Evolutionary conservation across 2,329 filamentous ascomycete genomes (phyloP).

Genomic region (Cladosporium sphaerospermum): DNA sequence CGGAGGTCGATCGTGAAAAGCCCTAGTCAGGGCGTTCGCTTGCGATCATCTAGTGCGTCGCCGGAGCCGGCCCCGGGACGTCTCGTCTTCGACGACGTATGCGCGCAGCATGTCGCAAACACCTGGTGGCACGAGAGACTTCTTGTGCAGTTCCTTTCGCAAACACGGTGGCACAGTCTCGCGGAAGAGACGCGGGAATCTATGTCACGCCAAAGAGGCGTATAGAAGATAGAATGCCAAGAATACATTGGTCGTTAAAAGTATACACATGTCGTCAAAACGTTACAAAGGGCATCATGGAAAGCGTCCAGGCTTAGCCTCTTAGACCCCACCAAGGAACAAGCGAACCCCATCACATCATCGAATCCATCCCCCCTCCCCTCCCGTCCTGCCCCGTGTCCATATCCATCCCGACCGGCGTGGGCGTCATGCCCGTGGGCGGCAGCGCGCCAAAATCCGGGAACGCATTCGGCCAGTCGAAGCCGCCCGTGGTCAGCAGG

Average conservation of each 20-base stretch:
- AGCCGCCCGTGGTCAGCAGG: slow-evolving; percentile 22
- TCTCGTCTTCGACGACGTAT: too few relatives aligned
- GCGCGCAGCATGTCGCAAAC: too few relatives aligned
- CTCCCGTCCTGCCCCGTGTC: slow-evolving; percentile 15
- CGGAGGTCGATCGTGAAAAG: too few relatives aligned
- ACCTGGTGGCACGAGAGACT: too few relatives aligned
- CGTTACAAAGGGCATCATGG: not conserved
- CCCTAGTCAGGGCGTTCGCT: too few relatives aligned
- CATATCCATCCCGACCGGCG: slow-evolving; percentile 12
- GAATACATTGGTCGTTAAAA: slow-evolving; percentile 1
- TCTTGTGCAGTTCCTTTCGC: too few relatives aligned
- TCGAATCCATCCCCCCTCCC: slow-evolving; percentile 4
- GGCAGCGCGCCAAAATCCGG: slow-evolving; percentile 20
- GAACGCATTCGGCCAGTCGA: slow-evolving; percentile 27
- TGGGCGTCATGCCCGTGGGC: slow-evolving; percentile 19
- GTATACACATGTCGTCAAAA: slow-evolving; percentile 1
- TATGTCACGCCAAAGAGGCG: not conserved
- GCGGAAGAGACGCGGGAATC: not conserved
- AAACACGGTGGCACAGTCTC: too few relatives aligned
- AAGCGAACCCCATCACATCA: not conserved
- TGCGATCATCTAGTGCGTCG: too few relatives aligned
- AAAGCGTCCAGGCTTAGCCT: too few relatives aligned
- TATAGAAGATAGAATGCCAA: too few relatives aligned
- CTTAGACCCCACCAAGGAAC: too few relatives aligned
- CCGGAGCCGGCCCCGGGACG: too few relatives aligned